Percentiles rank a stretch among this genome's conserved stretches.
phyloP scores from a whole-genome alignment of 106 monocot genomes.

The Dendrobium chrysotoxum region DNA sequence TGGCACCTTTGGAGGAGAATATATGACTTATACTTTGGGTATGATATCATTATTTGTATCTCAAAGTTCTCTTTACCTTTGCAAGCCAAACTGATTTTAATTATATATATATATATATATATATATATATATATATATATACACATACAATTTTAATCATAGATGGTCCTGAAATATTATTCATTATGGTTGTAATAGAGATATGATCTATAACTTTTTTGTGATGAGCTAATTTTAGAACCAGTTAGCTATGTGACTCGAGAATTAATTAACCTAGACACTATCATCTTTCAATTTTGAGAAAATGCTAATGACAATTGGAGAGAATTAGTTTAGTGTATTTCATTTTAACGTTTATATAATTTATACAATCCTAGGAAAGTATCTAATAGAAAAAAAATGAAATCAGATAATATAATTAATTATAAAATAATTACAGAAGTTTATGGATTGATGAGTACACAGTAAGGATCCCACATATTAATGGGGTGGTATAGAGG shows the following conservation, averaged over 20 bases:
- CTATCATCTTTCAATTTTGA: too few species aligned
- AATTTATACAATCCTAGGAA: too few species aligned
- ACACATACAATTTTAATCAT: background rate
- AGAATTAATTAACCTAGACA: background rate
- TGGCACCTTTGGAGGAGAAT: conserved; percentile 98
- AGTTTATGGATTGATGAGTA: too few species aligned
- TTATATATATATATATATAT: background rate
- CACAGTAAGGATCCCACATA: too few species aligned
- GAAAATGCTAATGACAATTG: too few species aligned
- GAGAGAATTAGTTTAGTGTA: too few species aligned
- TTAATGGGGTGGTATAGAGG: too few species aligned
- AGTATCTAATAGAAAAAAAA: too few species aligned
- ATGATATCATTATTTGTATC: conserved; percentile 11
- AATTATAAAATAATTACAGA: too few species aligned
- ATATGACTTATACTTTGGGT: conserved; percentile 93
- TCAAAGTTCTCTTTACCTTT: background rate
- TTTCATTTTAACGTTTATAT: too few species aligned
- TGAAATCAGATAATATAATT: too few species aligned
- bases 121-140: too few species aligned
- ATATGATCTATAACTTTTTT: background rate
- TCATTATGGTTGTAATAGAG: background rate
- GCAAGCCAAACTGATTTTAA: background rate
- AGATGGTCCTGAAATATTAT: background rate
- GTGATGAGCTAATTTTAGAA: background rate
- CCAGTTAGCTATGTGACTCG: background rate